Evolutionary conservation across 2,329 filamentous ascomycete genomes (phyloP).

Genomic region (Shiraia sp.): DNA sequence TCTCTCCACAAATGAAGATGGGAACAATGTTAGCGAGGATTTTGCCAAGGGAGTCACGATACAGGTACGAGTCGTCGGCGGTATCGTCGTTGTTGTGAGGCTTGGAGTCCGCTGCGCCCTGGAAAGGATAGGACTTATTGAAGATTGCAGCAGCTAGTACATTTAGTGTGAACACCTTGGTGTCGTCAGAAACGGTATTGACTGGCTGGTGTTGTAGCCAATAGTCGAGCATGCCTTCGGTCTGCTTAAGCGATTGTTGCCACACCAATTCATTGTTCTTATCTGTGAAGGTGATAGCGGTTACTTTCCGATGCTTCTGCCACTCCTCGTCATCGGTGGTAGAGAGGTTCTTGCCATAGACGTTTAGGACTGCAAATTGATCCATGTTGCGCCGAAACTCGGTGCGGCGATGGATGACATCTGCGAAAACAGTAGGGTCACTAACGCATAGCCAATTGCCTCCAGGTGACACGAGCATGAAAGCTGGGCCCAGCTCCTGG

Average conservation of each 20-base stretch:
- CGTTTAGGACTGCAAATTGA: conserved; percentile 21
- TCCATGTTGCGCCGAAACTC: conserved; percentile 18
- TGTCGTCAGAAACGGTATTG: conserved; percentile 4
- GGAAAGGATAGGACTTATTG: conserved; percentile 11
- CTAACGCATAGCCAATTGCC: conserved; percentile 8
- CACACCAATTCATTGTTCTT: conserved; percentile 33
- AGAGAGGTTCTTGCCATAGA: conserved; percentile 25
- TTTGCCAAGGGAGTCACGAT: conserved; percentile 10
- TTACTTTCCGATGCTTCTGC: conserved; percentile 29
- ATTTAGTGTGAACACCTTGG: conserved; percentile 16
- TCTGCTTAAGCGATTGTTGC: conserved; percentile 4
- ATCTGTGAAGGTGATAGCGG: conserved; percentile 27
- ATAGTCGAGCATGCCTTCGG: neutral
- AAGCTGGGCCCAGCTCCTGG: conserved; percentile 1
- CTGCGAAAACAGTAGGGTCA: conserved; percentile 9
- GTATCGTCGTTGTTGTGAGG: neutral
- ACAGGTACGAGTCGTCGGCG: conserved; percentile 7
- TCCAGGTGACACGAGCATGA: conserved; percentile 11
- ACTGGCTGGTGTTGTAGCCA: neutral
- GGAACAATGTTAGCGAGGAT: conserved; percentile 12
- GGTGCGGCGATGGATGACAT: conserved; percentile 13
- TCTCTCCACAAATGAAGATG: conserved; percentile 13
- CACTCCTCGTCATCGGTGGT: conserved; percentile 30
- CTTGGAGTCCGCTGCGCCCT: conserved; percentile 2
- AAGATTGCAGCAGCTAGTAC: conserved; percentile 15